Conservation (phyloP, 371 early-diverging fungal genomes). For the Actinomucor elegans region DNA sequence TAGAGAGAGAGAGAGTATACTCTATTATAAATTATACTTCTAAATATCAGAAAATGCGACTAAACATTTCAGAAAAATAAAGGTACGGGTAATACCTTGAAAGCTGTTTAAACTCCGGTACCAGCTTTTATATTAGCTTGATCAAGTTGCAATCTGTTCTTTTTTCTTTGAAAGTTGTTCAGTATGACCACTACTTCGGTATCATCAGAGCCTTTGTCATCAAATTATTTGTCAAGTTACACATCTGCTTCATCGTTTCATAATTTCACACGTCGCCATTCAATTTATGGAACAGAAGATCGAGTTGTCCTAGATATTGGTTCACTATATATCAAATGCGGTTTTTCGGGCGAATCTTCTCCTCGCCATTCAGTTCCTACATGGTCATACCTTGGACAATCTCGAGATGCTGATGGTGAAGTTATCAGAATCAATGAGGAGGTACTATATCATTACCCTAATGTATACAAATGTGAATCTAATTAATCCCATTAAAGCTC, state of each 20-base stretch:
- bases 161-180: not conserved
- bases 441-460: constrained; percentile 16
- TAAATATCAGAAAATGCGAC: too few species aligned
- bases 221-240: constrained; percentile 40
- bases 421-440: constrained; percentile 42
- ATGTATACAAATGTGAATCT: not conserved
- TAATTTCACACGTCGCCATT: constrained; percentile 52
- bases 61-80: too few species aligned
- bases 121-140: too few species aligned
- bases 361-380: constrained; percentile 75
- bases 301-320: constrained; percentile 88
- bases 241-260: constrained; percentile 38
- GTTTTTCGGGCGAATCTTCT: constrained; percentile 84
- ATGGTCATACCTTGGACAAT: constrained; percentile 34
- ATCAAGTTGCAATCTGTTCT: too few species aligned
- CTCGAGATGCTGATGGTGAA: constrained; percentile 40
- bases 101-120: too few species aligned
- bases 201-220: constrained; percentile 41
- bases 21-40: too few species aligned
- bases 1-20: too few species aligned
- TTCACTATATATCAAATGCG: constrained; percentile 79
- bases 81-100: too few species aligned
- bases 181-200: constrained; percentile 49
- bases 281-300: constrained; percentile 79
- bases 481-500: constrained; percentile 15